Base-by-base conservation (phyloP, 2,329 filamentous ascomycete species). In the Colletotrichum lentis region DNA sequence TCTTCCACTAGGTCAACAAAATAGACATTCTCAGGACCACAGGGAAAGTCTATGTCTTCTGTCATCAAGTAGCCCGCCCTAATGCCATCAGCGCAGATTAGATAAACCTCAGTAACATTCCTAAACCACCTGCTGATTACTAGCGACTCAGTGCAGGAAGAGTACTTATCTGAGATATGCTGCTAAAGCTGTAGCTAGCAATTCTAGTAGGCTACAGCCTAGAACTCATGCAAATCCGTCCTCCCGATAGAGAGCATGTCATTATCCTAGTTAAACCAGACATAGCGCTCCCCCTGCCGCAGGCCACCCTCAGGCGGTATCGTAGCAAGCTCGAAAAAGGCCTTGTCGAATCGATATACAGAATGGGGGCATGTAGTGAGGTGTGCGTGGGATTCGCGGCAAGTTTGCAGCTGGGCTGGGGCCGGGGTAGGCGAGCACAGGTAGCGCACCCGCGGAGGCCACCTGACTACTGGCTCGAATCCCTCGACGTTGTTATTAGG, bases 181-280 rank as follows among this genome's bases (percentile, higher is more conserved):
- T 57, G 39, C 16, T 3, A 1, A n/a, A 35, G 47, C 20, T 20
- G 27, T 10, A 65, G 31, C 18, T 20, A 47, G 57, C 20, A 27
- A 4, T 62, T 11, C 1, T 47, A 20, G 1, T 20, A 3, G 5
- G 6, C 20, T 8, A 54, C 22, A n/a, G 49, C n/a, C 6, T 3
- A 4, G 5, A 66, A 41, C 2, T 55, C 31, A 18, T 18, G 2
- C 14, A 66, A n/a, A 20, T 62, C 11, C 8, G 22, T 55, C 2
- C 41, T 2, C 27, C 27, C 49, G n/a, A 66, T 20, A 12, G 31
- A 62, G 27, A 66, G 12, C 47, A 55, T 43, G 44, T 55, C 63
- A 12, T 7, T 7, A 1, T 55, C 57, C 8, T 55, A 66, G 49
- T 66, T 66, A 43, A 66, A 43, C 49, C 57, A 66, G 31, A 62